Evolutionary conservation across 306 rosid species (phyloP), one percentile per base, ranked within the genome.

Genomic region (Malus sieversii): DNA sequence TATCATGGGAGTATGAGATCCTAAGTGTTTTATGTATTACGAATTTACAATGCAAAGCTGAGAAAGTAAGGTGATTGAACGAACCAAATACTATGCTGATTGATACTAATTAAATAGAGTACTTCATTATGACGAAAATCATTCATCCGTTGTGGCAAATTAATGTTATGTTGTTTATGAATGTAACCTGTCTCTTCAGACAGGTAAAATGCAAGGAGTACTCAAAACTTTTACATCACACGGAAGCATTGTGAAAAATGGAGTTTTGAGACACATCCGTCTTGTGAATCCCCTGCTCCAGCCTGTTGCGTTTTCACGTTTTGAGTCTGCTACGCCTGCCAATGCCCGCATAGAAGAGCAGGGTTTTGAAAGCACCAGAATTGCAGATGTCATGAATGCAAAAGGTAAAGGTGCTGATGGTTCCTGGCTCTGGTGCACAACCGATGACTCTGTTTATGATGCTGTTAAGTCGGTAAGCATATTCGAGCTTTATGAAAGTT

Each of bases 391-490:
- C 87, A 68, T 96, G 91, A 85, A 79, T 61, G 80, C 70, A 5
- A 96, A 96, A 80, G 99, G 98, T 51, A 87, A 92, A 85, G 72
- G 88, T 46, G 99, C 96, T 33, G 99, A 96, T 84, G 99, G 99
- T 79, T 96, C 99, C 78, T 96, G 99, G 99, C 99, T 96, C 38
- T 96, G 99, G 99, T 96, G 99, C 90, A 85, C 98, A 40, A 90
- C 91, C 1, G 92, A 89, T 8, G 99, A 96, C 82, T 66, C 92
- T 51, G 99, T 96, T 67, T 96, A 96, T 75, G 94, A 96, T 62
- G 99, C 99, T 82, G 99, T 96, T 44, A 86, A 96, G 87, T 96
- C 99, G 92, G 99, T 96, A 90, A 70, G 88, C 83, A 32, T 73
- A 35, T 75, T 57, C 29, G 64, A 69, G 73, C 64, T 6, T 78